These are phyloP conservation scores for Scheffersomyces illinoinensis DNA, from an alignment of 1,139 yeast species.

Conservation along the genomic window DNA sequence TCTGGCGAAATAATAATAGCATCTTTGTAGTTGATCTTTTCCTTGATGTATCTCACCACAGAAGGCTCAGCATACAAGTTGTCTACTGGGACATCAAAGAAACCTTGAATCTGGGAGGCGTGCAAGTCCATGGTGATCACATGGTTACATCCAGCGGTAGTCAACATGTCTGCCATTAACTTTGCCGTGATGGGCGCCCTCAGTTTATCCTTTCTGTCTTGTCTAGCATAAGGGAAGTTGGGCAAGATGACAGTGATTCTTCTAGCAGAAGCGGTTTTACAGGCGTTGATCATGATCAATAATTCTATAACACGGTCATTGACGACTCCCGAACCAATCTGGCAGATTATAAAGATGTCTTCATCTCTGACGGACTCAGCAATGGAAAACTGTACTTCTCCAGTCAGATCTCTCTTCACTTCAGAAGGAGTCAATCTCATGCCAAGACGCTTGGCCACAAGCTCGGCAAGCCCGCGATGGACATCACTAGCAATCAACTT, in stretches of 20 bases:
- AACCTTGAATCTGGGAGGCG: constrained; percentile 97
- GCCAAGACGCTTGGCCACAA: constrained; percentile 68
- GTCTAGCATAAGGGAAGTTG: constrained; percentile 95
- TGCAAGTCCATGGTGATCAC: constrained; percentile 97
- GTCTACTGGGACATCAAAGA: constrained; percentile 94
- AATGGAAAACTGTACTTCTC: constrained; percentile 51
- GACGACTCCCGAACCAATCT: constrained; percentile 89
- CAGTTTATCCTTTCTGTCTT: constrained; percentile 93
- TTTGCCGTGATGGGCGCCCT: constrained; percentile 98
- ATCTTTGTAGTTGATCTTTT: constrained; percentile 59
- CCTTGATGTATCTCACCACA: constrained; percentile 84
- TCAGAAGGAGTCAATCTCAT: constrained; percentile 58
- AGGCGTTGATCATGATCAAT: constrained; percentile 90
- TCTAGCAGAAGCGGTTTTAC: constrained; percentile 93
- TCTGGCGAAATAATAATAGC: constrained; percentile 93
- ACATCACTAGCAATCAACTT: constrained; percentile 88
- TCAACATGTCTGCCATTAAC: constrained; percentile 90
- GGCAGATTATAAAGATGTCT: constrained; percentile 81
- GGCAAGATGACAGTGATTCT: constrained; percentile 95
- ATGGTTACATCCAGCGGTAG: constrained; percentile 96
- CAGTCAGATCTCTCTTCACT: constrained; percentile 69
- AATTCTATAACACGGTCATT: constrained; percentile 88
- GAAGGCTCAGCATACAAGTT: constrained; percentile 95
- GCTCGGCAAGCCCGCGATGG: constrained; percentile 82
- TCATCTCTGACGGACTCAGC: constrained; percentile 97